Evolutionary conservation across 2,329 filamentous ascomycete genomes (phyloP).

Genomic region (Claviceps arundinis): DNA sequence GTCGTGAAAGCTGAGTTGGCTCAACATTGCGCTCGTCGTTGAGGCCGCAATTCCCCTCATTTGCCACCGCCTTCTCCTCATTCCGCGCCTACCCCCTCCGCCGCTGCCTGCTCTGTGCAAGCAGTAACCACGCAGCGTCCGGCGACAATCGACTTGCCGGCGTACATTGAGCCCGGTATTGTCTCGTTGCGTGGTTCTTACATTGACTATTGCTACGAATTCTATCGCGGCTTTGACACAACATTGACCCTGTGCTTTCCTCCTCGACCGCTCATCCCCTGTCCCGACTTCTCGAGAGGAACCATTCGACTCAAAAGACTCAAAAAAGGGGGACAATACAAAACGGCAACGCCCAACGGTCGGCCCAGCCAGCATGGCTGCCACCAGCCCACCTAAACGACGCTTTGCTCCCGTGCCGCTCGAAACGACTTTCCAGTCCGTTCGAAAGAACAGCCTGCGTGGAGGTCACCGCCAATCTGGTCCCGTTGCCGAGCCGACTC

Average conservation of each 20-base stretch:
- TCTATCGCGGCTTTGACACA: no score
- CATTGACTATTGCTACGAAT: background rate
- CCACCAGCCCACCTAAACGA: constrained; percentile 31
- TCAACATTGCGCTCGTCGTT: background rate
- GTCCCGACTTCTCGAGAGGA: no score
- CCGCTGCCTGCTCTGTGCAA: background rate
- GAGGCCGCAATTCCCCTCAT: background rate
- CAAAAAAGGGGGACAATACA: background rate
- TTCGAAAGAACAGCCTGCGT: constrained; percentile 22
- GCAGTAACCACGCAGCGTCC: background rate
- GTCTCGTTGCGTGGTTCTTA: background rate
- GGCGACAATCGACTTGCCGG: background rate
- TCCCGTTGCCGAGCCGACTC: constrained; percentile 44
- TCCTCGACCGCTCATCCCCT: no score
- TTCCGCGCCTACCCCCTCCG: background rate
- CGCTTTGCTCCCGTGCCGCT: constrained; percentile 58
- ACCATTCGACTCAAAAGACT: background rate
- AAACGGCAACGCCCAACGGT: background rate
- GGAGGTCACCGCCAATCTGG: constrained; percentile 16
- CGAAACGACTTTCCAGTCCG: constrained; percentile 55
- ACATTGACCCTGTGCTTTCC: no score
- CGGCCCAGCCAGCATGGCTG: constrained; percentile 20
- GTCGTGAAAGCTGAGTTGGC: background rate
- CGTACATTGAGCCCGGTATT: constrained; percentile 1
- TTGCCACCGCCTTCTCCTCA: background rate